A percentile compares a stretch with the other conserved stretches of the same genome.
phyloP scores from a whole-genome alignment of 2,329 filamentous ascomycete species.

The Colletotrichum karsti region DNA sequence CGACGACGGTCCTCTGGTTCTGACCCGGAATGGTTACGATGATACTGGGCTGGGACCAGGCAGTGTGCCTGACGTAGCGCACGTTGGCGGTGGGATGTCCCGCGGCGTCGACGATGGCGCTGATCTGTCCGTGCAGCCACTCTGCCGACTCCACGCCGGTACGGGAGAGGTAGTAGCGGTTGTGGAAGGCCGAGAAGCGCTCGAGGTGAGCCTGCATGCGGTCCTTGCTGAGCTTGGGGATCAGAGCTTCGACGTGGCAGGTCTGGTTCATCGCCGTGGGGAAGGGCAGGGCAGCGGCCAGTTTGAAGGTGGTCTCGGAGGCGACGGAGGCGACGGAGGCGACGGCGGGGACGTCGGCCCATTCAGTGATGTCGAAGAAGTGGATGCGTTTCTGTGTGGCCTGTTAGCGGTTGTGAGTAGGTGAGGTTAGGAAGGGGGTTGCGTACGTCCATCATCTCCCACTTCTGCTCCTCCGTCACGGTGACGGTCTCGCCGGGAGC shows the following conservation, averaged over 20 bases:
- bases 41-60: constrained; percentile 80
- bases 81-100: constrained; percentile 70
- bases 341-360: constrained; percentile 20
- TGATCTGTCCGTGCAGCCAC: constrained; percentile 76
- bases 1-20: constrained; percentile 73
- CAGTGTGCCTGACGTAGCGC: constrained; percentile 68
- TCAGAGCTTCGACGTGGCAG: constrained; percentile 28
- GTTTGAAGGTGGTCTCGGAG: constrained; percentile 5
- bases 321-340: constrained; percentile 10
- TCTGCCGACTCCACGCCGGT: constrained; percentile 76
- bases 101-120: constrained; percentile 66
- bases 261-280: constrained; percentile 31
- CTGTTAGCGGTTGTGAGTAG: neutral
- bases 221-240: constrained; percentile 18
- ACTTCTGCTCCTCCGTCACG: constrained; percentile 36
- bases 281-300: constrained; percentile 28
- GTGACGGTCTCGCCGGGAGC: constrained; percentile 32
- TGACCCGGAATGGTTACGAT: constrained; percentile 84
- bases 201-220: constrained; percentile 39
- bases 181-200: constrained; percentile 72
- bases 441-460: constrained; percentile 34
- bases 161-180: constrained; percentile 71
- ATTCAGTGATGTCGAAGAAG: constrained; percentile 37
- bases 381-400: constrained; percentile 28
- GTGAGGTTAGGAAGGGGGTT: neutral